Conservation (phyloP, 1,139 yeast genomes). For the Candida sojae region DNA sequence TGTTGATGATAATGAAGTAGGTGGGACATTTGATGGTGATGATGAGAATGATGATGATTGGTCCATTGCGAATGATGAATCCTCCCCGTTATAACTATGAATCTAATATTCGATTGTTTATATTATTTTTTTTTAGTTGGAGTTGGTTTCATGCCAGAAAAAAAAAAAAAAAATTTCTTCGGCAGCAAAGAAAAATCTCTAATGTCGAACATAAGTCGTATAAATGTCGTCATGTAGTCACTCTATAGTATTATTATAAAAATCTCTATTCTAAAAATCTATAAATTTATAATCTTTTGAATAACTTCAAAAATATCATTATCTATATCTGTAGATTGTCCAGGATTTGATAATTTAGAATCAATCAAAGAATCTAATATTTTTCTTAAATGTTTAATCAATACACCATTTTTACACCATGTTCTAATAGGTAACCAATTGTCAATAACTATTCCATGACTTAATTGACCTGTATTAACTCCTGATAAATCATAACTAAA, state of each 20-base stretch:
- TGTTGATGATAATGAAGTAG: not conserved
- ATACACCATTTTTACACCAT: slow-evolving; percentile 93
- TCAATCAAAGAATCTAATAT: slow-evolving; percentile 70
- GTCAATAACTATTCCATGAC: slow-evolving; percentile 71
- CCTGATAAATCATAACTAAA: slow-evolving; percentile 65
- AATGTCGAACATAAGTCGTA: too few relatives aligned
- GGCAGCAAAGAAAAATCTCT: too few relatives aligned
- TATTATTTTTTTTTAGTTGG: too few relatives aligned
- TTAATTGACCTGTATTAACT: slow-evolving; percentile 37
- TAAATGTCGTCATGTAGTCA: too few relatives aligned
- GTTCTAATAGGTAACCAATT: slow-evolving; percentile 82
- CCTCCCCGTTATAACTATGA: not conserved
- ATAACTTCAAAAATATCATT: slow-evolving; percentile 19
- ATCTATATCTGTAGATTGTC: slow-evolving; percentile 9
- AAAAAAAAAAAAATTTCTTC: not conserved
- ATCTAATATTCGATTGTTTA: too few relatives aligned
- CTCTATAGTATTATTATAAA: not conserved
- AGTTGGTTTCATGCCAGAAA: not conserved
- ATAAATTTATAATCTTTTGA: slow-evolving; percentile 16
- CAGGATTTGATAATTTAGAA: slow-evolving; percentile 41
- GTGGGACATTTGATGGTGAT: not conserved
- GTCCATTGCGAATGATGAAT: not conserved
- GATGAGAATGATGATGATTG: not conserved
- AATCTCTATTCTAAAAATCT: not conserved
- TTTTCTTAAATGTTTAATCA: slow-evolving; percentile 67